A percentile compares a stretch with the other conserved stretches of the same genome.
These are phyloP conservation scores for Raffaelea arxii DNA, from an alignment of 2,329 filamentous ascomycete species.

Conservation along the genomic window DNA sequence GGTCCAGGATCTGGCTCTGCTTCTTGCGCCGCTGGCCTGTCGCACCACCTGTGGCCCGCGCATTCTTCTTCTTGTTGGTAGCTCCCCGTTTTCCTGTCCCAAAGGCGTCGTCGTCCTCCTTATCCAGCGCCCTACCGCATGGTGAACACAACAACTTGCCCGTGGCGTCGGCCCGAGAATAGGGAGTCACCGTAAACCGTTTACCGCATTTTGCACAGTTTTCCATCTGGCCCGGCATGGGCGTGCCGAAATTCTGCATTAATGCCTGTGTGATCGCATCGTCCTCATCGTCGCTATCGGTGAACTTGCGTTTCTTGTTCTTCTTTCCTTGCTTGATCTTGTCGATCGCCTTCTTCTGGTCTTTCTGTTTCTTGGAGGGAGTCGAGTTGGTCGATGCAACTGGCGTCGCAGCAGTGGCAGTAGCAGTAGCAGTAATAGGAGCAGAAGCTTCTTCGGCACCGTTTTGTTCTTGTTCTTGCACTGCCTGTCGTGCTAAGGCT, in stretches of 20 bases:
- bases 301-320: conserved; percentile 46
- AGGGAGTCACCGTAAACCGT: conserved; percentile 86
- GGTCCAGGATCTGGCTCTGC: conserved; percentile 79
- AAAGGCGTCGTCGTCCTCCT: conserved; percentile 53
- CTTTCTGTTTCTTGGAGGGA: conserved; percentile 36
- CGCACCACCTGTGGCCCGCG: conserved; percentile 34
- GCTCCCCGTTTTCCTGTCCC: too few species aligned
- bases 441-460: background rate
- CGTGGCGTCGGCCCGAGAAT: conserved; percentile 71
- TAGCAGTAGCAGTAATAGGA: background rate
- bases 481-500: conserved; percentile 20
- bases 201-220: conserved; percentile 81
- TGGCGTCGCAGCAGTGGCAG: conserved; percentile 8
- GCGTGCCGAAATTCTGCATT: conserved; percentile 34
- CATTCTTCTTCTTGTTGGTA: conserved; percentile 45
- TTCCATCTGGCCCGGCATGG: conserved; percentile 74
- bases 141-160: conserved; percentile 69
- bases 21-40: conserved; percentile 61
- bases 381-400: conserved; percentile 44
- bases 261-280: conserved; percentile 41
- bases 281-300: conserved; percentile 27
- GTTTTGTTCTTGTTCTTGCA: conserved; percentile 18
- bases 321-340: conserved; percentile 53
- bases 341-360: conserved; percentile 36
- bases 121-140: conserved; percentile 66